These are phyloP conservation scores for Penicillium paradoxum DNA, from an alignment of 495 filamentous ascomycete species.

Conservation along the genomic window DNA sequence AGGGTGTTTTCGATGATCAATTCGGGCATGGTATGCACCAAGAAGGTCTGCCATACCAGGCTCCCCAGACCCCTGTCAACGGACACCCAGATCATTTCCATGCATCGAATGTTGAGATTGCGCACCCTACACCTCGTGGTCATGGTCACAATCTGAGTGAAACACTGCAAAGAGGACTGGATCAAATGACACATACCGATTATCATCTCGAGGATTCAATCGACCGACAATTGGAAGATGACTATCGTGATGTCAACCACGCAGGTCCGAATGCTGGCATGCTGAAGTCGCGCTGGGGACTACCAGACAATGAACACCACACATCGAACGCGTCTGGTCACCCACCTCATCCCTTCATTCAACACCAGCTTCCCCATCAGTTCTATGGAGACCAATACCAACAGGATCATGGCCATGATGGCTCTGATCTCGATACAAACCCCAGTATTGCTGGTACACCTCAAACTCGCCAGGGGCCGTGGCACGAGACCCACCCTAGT, in stretches of 20 bases:
- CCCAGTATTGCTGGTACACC: slow-evolving; percentile 68
- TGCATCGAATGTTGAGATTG: slow-evolving; percentile 51
- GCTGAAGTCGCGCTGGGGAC: slow-evolving; percentile 37
- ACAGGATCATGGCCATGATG: slow-evolving; percentile 45
- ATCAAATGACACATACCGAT: slow-evolving; percentile 61
- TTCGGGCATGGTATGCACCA: slow-evolving; percentile 21
- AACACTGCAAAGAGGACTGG: slow-evolving; percentile 77
- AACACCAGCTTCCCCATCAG: slow-evolving; percentile 35
- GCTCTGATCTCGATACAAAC: slow-evolving; percentile 71
- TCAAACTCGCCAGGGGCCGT: slow-evolving; percentile 33
- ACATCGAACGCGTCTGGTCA: slow-evolving; percentile 10
- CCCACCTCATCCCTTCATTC: slow-evolving; percentile 22
- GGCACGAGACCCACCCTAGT: slow-evolving; percentile 41
- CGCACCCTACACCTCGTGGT: slow-evolving; percentile 59
- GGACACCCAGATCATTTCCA: slow-evolving; percentile 41
- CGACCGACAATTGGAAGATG: slow-evolving; percentile 64
- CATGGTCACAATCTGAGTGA: slow-evolving; percentile 63
- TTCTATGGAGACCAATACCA: slow-evolving; percentile 33
- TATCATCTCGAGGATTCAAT: slow-evolving; percentile 75
- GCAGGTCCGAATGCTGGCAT: slow-evolving; percentile 32
- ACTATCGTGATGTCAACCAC: slow-evolving; percentile 39
- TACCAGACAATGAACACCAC: slow-evolving; percentile 30
- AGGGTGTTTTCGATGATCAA: slow-evolving; percentile 24
- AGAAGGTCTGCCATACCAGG: slow-evolving; percentile 26
- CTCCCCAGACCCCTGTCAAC: slow-evolving; percentile 31